Percentiles rank a stretch among this genome's conserved stretches.
Conservation (phyloP, 441 rosid genomes). For the Erysimum cheiri region DNA sequence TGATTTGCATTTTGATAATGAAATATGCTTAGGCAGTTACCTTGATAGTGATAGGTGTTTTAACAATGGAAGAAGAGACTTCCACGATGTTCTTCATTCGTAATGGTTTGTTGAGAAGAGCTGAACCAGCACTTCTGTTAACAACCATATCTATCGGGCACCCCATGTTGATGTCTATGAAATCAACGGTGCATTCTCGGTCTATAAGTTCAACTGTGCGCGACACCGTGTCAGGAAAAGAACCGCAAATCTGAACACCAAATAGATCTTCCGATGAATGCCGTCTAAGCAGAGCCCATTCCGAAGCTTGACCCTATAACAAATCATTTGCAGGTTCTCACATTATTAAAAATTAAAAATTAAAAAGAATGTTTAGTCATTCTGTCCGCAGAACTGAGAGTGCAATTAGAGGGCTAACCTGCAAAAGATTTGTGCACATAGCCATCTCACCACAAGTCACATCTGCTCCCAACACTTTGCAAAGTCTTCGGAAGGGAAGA, state of each 20-base stretch:
- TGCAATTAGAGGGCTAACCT: slow-evolving; percentile 52
- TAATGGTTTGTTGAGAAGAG: slow-evolving; percentile 79
- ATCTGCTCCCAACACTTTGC: slow-evolving; percentile 91
- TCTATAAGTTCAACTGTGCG: slow-evolving; percentile 83
- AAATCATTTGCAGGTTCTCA: slow-evolving; percentile 20
- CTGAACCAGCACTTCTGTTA: slow-evolving; percentile 92
- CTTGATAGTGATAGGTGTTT: slow-evolving; percentile 86
- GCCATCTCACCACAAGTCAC: slow-evolving; percentile 99
- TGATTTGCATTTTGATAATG: not conserved
- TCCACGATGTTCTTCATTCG: slow-evolving; percentile 76
- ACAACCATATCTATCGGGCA: slow-evolving; percentile 94
- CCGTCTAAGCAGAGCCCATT: slow-evolving; percentile 94
- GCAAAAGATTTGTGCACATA: slow-evolving; percentile 93
- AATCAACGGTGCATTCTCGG: slow-evolving; percentile 76
- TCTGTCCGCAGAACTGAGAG: slow-evolving; percentile 17
- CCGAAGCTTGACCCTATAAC: slow-evolving; percentile 89
- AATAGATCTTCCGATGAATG: slow-evolving; percentile 87
- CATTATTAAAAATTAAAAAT: slow-evolving; percentile 6
- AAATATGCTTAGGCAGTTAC: slow-evolving; percentile 46
- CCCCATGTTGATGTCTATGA: slow-evolving; percentile 97
- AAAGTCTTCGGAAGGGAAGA: slow-evolving; percentile 93
- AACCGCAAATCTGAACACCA: slow-evolving; percentile 92
- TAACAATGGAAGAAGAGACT: slow-evolving; percentile 74
- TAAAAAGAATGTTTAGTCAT: not conserved
- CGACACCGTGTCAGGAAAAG: slow-evolving; percentile 79